Evolutionary conservation across 192 early-diverging fungal species (phyloP).

Genomic region (Glomus cerebriforme): DNA sequence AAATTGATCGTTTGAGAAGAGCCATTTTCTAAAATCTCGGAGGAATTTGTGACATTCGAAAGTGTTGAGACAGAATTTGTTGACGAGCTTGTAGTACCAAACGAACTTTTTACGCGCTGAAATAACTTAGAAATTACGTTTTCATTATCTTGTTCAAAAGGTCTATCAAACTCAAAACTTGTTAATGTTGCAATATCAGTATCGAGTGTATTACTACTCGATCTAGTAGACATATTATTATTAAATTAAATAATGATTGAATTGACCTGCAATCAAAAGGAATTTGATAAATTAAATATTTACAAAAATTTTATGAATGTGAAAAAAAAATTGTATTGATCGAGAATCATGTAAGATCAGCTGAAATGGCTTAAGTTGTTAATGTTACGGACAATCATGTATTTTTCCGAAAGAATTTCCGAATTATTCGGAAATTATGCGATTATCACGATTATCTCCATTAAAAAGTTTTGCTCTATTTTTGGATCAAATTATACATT

Average conservation of each 20-base stretch:
- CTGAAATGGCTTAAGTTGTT: too few relatives aligned
- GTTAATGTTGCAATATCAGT: constrained; percentile 37
- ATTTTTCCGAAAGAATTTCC: too few relatives aligned
- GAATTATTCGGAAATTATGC: too few relatives aligned
- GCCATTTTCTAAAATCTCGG: background rate
- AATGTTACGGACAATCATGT: too few relatives aligned
- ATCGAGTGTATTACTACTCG: background rate
- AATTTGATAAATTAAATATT: background rate
- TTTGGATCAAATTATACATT: too few relatives aligned
- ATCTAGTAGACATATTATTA: background rate
- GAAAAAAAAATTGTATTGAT: background rate
- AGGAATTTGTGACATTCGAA: background rate
- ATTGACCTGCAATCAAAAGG: background rate
- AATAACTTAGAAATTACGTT: constrained; percentile 59
- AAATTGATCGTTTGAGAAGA: constrained; percentile 5
- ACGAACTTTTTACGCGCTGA: constrained; percentile 52
- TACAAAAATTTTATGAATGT: background rate
- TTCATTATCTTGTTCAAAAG: constrained; percentile 41
- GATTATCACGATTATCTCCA: too few relatives aligned
- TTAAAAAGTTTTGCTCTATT: too few relatives aligned
- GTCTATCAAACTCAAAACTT: constrained; percentile 44
- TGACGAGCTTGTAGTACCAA: constrained; percentile 15
- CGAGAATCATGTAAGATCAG: too few relatives aligned
- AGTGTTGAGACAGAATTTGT: background rate
- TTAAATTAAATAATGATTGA: background rate